Base-by-base conservation (phyloP, 2,329 filamentous ascomycete species). In the Teratosphaeriaceae sp. region DNA sequence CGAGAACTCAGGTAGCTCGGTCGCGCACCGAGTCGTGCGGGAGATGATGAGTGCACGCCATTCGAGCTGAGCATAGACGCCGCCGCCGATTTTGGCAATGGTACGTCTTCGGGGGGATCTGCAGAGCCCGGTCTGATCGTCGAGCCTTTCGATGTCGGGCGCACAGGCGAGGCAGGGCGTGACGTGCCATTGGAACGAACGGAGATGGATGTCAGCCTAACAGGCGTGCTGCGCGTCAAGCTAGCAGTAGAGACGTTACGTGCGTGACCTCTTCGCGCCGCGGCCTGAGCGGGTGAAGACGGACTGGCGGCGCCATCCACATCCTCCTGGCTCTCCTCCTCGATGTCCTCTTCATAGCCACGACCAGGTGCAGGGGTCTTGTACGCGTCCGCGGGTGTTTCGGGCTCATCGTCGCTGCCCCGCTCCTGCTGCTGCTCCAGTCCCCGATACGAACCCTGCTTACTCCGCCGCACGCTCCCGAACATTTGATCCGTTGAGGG, bases 1-100 rank as follows among this genome's bases (percentile, higher is more conserved):
- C 78, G 72, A 51, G 70, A 73, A 15, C 68, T 71, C 21, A 80
- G 54, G 55, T 74, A 79, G 50, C 72, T 75, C 5, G 78, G 78
- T 42, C 77, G 67, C 51, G 66, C 72, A 40, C 61, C 56, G 12
- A 61, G 39, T 21, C 51, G 49, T 13, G 42, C 42, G 20, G 42
- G 47, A n/a, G 38, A 40, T 29, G 24, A 18, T 16, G 27, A 33
- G 21, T 35, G 34, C 37, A 40, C 40, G 21, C 40, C 35, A 30
- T 41, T 50, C 42, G 41, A 22, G 33, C 44, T 41, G 8, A 36
- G 35, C 31, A 39, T 27, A 2, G 47, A 44, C 11, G 38, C 38
- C 18, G 33, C 9, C 13, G 47, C 46, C 5, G 44, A 47, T 6
- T 18, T 16, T 19, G 41, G 40, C 30, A 42, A 18, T 4, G 40